Evolutionary conservation across 495 filamentous ascomycete genomes (phyloP).

Genomic region (Clavariopsis aquatica): DNA sequence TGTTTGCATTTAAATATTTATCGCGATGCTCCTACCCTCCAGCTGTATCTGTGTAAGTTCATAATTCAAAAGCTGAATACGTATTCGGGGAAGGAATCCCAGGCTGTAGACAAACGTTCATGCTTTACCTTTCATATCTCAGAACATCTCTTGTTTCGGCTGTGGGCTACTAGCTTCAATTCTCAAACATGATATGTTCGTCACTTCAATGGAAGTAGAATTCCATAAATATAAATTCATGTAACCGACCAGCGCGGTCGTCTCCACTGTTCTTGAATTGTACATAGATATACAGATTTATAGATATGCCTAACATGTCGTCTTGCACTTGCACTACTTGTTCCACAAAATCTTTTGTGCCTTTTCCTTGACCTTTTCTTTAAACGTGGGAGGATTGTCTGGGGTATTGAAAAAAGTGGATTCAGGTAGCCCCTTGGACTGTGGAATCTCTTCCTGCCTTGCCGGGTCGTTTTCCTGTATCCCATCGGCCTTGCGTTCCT

Average conservation of each 20-base stretch:
- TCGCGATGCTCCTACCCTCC: too few relatives aligned
- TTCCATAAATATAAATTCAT: not conserved
- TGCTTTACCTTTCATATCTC: not conserved
- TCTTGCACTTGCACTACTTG: not conserved
- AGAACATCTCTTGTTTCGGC: constrained; percentile 15
- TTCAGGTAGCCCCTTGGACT: not conserved
- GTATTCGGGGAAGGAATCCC: too few relatives aligned
- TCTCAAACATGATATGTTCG: constrained; percentile 5
- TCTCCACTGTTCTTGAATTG: not conserved
- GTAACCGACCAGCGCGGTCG: not conserved
- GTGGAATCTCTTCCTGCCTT: not conserved
- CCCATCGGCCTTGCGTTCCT: not conserved
- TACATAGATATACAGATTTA: not conserved
- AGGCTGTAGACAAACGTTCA: not conserved
- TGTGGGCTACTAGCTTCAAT: too few relatives aligned
- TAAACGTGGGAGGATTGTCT: not conserved
- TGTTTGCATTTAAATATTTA: too few relatives aligned
- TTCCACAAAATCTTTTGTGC: not conserved
- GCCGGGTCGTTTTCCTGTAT: not conserved
- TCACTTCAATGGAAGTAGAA: not conserved
- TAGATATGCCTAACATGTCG: not conserved
- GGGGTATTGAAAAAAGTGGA: not conserved
- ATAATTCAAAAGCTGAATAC: too few relatives aligned
- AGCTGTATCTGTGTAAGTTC: too few relatives aligned
- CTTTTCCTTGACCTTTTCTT: not conserved